phyloP scores from a whole-genome alignment of 2,329 filamentous ascomycete species.

The Fusarium pseudograminearum region DNA sequence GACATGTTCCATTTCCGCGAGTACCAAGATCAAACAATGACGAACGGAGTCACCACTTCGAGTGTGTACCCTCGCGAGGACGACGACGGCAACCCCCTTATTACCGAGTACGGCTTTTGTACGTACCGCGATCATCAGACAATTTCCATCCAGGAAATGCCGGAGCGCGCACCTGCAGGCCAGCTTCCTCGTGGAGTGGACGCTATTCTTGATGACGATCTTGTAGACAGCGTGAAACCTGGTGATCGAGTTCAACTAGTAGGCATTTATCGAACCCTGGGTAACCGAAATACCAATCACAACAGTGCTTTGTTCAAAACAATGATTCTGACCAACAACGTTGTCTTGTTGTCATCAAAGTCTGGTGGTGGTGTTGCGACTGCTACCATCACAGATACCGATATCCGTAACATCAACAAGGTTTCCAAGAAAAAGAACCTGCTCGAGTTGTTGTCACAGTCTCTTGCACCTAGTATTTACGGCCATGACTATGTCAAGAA shows the following conservation, averaged over 20 bases:
- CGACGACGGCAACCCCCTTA: slow-evolving; percentile 89
- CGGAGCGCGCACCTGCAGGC: slow-evolving; percentile 92
- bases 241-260: slow-evolving; percentile 96
- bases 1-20: slow-evolving; percentile 89
- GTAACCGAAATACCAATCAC: slow-evolving; percentile 91
- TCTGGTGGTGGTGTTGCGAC: slow-evolving; percentile 94
- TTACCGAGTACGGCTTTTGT: slow-evolving; percentile 96
- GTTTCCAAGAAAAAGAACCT: slow-evolving; percentile 93
- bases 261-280: slow-evolving; percentile 93
- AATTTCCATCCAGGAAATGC: slow-evolving; percentile 99
- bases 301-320: slow-evolving; percentile 97
- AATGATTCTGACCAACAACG: slow-evolving; percentile 91
- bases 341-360: slow-evolving; percentile 94
- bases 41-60: slow-evolving; percentile 85
- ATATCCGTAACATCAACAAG: slow-evolving; percentile 99
- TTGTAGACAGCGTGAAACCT: slow-evolving; percentile 94
- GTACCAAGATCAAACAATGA: slow-evolving; percentile 98
- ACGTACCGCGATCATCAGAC: slow-evolving; percentile 97
- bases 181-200: slow-evolving; percentile 96
- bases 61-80: slow-evolving; percentile 96
- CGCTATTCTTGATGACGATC: slow-evolving; percentile 94
- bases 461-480: slow-evolving; percentile 94
- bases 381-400: slow-evolving; percentile 91
- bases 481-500: slow-evolving; percentile 99
- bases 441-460: slow-evolving; percentile 92